Conservation (phyloP, 495 filamentous ascomycete genomes). For the Arthonia radiata region DNA sequence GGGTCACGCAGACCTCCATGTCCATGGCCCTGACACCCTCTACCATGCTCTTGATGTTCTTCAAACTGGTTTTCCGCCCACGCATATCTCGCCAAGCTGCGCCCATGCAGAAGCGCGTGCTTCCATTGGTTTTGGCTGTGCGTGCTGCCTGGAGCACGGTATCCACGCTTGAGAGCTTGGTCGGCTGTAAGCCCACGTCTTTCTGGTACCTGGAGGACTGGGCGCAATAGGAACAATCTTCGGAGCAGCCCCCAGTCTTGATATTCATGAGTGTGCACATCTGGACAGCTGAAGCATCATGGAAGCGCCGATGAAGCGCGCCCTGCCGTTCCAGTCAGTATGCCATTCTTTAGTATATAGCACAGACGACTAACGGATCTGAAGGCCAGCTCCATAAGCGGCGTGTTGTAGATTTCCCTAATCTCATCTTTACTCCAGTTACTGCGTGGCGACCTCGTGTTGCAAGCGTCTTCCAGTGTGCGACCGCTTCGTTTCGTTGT, state of each 20-base stretch:
- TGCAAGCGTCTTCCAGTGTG: background rate
- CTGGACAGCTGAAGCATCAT: conserved; percentile 53
- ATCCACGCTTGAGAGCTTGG: conserved; percentile 50
- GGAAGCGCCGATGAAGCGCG: conserved; percentile 54
- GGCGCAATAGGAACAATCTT: conserved; percentile 76
- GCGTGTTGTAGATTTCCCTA: conserved; percentile 46
- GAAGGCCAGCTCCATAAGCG: conserved; percentile 50
- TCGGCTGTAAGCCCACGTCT: conserved; percentile 51
- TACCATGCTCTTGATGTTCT: conserved; percentile 62
- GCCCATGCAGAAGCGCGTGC: conserved; percentile 78
- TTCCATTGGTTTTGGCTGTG: conserved; percentile 53
- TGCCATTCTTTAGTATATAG: no score
- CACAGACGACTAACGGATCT: conserved; percentile 46
- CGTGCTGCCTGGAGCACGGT: conserved; percentile 50
- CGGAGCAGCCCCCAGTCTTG: conserved; percentile 74
- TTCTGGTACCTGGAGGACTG: conserved; percentile 64
- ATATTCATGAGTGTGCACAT: conserved; percentile 88
- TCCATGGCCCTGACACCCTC: conserved; percentile 48
- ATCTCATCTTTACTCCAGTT: conserved; percentile 64
- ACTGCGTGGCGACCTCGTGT: conserved; percentile 29
- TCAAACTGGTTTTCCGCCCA: conserved; percentile 51
- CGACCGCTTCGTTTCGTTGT: background rate
- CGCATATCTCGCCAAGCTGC: conserved; percentile 84
- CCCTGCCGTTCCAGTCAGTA: no score
- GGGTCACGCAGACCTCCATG: conserved; percentile 71